A percentile compares a stretch with the other conserved stretches of the same genome.
phyloP scores from a whole-genome alignment of 78 protist genomes.

The Dictyostelium capitatum region DNA sequence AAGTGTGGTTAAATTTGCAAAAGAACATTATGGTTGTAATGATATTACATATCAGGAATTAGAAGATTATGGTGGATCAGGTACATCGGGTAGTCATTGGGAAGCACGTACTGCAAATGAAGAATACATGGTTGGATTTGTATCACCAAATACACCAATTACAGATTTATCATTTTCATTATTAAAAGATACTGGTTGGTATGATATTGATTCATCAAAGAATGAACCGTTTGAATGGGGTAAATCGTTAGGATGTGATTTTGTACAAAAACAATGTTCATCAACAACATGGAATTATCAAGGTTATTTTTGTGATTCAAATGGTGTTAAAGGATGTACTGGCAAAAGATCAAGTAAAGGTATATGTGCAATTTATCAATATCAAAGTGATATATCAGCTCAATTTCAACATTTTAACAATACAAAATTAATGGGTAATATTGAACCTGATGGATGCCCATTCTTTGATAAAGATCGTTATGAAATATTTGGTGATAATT shows the following conservation, averaged over 20 bases:
- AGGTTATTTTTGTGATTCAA: not conserved
- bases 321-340: not conserved
- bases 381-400: not conserved
- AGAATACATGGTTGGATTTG: slow-evolving; percentile 47
- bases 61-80: slow-evolving; percentile 73
- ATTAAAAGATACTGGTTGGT: slow-evolving; percentile 58
- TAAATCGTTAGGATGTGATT: not conserved
- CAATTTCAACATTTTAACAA: slow-evolving; percentile 11
- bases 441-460: not conserved
- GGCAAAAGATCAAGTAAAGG: slow-evolving; percentile 23
- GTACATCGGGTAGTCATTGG: slow-evolving; percentile 84
- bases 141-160: slow-evolving; percentile 19
- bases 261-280: not conserved
- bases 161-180: slow-evolving; percentile 7
- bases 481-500: not conserved
- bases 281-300: not conserved
- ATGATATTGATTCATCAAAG: not conserved
- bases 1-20: not conserved
- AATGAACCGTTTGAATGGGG: not conserved
- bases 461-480: not conserved
- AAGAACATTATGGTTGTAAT: slow-evolving; percentile 30
- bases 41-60: slow-evolving; percentile 23
- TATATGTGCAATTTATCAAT: not conserved
- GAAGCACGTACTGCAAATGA: slow-evolving; percentile 31
- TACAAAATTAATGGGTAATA: not conserved